Conservation (phyloP, 2,329 filamentous ascomycete genomes). For the Aureobasidium subglaciale region DNA sequence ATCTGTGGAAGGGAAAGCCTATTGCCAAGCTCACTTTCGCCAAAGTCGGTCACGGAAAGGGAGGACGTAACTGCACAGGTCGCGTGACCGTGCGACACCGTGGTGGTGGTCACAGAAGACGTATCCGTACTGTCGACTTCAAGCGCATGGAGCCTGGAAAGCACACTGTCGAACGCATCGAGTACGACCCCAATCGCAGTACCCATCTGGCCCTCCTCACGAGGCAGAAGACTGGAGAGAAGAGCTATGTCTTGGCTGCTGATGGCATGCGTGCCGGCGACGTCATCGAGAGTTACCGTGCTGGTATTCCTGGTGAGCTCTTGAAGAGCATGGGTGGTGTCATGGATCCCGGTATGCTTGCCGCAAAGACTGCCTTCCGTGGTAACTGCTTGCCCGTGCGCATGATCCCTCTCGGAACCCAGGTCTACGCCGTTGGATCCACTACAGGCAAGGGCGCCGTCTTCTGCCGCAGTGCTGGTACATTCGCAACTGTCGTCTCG, state of each 20-base stretch:
- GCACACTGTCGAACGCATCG: slow-evolving; percentile 86
- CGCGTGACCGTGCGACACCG: slow-evolving; percentile 82
- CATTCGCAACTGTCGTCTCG: slow-evolving; percentile 78
- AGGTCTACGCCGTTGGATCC: slow-evolving; percentile 82
- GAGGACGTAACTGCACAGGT: slow-evolving; percentile 83
- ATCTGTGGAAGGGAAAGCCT: slow-evolving; percentile 90
- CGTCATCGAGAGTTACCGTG: slow-evolving; percentile 81
- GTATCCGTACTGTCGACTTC: slow-evolving; percentile 90
- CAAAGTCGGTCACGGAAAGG: slow-evolving; percentile 88
- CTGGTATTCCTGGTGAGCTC: slow-evolving; percentile 80
- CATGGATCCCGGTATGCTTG: slow-evolving; percentile 90
- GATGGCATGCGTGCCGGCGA: slow-evolving; percentile 92
- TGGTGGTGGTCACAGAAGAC: slow-evolving; percentile 84
- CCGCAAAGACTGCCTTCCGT: slow-evolving; percentile 85
- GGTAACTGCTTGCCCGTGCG: slow-evolving; percentile 93
- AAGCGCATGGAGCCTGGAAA: slow-evolving; percentile 68
- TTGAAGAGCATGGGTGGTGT: slow-evolving; percentile 87
- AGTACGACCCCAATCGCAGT: slow-evolving; percentile 89
- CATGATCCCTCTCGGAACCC: slow-evolving; percentile 92
- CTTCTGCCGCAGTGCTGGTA: slow-evolving; percentile 91
- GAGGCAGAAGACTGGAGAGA: slow-evolving; percentile 62
- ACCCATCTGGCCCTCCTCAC: slow-evolving; percentile 87
- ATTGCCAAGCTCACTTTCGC: slow-evolving; percentile 76
- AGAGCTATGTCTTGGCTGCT: slow-evolving; percentile 90
- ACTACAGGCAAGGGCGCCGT: slow-evolving; percentile 67